Evolutionary conservation across 805 yeast genomes (phyloP), one percentile per base, ranked within the genome.

Genomic region (Millerozyma acaciae): DNA sequence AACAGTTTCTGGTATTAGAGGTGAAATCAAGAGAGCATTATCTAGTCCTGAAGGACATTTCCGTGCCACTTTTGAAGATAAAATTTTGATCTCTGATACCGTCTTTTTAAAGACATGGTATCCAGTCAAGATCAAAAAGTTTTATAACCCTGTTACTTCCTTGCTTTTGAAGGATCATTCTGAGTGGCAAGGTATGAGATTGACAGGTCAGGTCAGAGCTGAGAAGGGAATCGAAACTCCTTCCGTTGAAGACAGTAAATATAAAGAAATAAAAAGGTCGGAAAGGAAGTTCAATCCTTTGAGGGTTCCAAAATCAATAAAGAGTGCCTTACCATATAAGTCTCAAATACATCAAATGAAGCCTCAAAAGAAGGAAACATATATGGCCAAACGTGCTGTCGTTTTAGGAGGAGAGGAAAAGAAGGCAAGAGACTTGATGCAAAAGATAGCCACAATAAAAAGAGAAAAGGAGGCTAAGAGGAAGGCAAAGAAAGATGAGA

Each of bases 61-160:
- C 70, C 78, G 99, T 55, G 99, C 98, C 8, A 80, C 97, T 1
- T 93, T 93, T 60, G 99, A 93, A 60, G 99, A 93, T 57, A 90
- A 89, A 62, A 76, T 90, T 23, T 71, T 90, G 35, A 72, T 93
- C 80, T 82, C 93, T 45, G 98, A 93, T 60, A 83, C 86, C 34
- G 75, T 93, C 10, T 80, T 90, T 48, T 65, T 93, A 55, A 80
- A 95, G 55, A 89, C 97, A 3, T 93, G 98, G 98, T 89, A 88
- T 56, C 97, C 97, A 2, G 94, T 93, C 23, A 79, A 75, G 44
- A 84, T 93, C 10, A 83, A 90, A 59, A 79, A 79, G 57, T 93
- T 87, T 62, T 94, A 90, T 62, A 94, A 93, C 54, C 97, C 97
- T 2, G 97, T 93, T 14, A 84, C 97, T 0, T 93, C 98, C 1